Conservation (phyloP, 257 asterid genomes). For the Craterostigma plantagineum region DNA sequence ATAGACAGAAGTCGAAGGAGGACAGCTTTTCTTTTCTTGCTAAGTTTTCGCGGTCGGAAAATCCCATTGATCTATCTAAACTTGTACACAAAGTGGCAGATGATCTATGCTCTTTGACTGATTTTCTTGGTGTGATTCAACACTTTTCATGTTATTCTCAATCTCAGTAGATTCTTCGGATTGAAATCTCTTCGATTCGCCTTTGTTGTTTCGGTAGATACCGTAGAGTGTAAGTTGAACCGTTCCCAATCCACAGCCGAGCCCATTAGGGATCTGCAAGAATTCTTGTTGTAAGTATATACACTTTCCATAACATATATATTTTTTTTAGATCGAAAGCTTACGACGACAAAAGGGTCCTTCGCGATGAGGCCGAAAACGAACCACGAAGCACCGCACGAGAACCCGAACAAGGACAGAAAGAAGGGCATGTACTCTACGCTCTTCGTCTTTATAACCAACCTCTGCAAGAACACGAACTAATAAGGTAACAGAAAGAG, state of each 20-base stretch:
- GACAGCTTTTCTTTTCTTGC: too few species aligned
- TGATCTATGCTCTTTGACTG: too few species aligned
- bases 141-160: constrained; percentile 5
- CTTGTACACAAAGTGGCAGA: too few species aligned
- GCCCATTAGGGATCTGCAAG: constrained; percentile 58
- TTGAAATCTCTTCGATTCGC: constrained; percentile 10
- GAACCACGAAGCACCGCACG: constrained; percentile 64
- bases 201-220: constrained; percentile 23
- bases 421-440: constrained; percentile 82
- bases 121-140: too few species aligned
- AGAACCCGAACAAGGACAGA: constrained; percentile 48
- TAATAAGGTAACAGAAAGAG: background rate
- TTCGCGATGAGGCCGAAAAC: constrained; percentile 53
- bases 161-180: constrained; percentile 22
- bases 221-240: constrained; percentile 43
- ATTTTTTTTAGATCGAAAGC: constrained; percentile 9
- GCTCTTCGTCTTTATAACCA: constrained; percentile 66
- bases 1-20: too few species aligned
- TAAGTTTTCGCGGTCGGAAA: too few species aligned
- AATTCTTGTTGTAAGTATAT: too few species aligned
- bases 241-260: constrained; percentile 53
- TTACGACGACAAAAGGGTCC: constrained; percentile 71
- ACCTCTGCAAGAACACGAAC: constrained; percentile 23
- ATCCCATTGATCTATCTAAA: too few species aligned
- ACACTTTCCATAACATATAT: too few species aligned